phyloP scores from a whole-genome alignment of 331 rosid species.

The Acacia concinna region DNA sequence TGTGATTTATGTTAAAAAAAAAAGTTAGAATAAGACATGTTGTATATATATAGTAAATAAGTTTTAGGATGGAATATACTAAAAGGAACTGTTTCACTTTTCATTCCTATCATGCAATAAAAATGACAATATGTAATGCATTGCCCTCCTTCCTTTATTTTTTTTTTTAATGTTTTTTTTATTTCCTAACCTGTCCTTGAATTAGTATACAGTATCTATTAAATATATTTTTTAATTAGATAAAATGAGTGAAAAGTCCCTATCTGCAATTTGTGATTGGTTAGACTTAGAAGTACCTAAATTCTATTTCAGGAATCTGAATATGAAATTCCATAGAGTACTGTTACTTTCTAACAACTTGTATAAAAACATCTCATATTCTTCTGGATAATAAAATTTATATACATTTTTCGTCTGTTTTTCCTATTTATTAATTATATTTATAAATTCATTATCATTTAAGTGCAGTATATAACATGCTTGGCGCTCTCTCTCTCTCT shows the following conservation, averaged over 20 bases:
- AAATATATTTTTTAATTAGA: not conserved
- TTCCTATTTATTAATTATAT: not conserved
- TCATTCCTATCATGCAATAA: not conserved
- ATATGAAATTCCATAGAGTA: too few species aligned
- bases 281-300: too few species aligned
- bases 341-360: too few species aligned
- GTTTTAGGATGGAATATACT: not conserved
- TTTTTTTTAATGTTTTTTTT: not conserved
- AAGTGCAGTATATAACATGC: not conserved
- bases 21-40: not conserved
- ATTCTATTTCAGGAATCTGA: too few species aligned
- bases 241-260: not conserved
- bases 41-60: not conserved
- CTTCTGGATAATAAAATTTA: too few species aligned
- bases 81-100: not conserved
- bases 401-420: too few species aligned
- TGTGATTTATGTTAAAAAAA: not conserved
- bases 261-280: too few species aligned
- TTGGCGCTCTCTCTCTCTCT: too few species aligned
- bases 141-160: too few species aligned
- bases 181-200: not conserved
- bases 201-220: not conserved
- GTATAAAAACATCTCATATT: too few species aligned
- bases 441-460: not conserved
- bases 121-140: not conserved